A percentile compares a stretch with the other conserved stretches of the same genome.
Evolutionary conservation across 805 yeast species (phyloP).

Genomic region (Suhomyces sp.): DNA sequence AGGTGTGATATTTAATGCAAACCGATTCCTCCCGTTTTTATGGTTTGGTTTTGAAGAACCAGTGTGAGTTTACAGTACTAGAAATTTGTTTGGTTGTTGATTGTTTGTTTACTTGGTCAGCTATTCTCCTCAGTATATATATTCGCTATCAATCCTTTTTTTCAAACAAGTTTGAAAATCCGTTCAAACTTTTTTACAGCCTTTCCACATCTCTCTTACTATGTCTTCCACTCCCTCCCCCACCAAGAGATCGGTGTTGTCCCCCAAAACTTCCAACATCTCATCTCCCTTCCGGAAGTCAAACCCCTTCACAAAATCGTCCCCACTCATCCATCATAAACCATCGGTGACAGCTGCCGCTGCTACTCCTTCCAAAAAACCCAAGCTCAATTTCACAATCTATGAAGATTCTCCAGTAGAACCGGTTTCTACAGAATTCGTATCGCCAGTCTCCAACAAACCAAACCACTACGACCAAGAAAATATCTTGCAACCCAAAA

Average conservation of each 20-base stretch:
- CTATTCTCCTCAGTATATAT: no score
- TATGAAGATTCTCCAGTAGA: slow-evolving; percentile 18
- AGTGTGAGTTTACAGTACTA: no score
- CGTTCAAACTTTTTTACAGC: no score
- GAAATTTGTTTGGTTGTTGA: no score
- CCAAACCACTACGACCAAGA: slow-evolving; percentile 39
- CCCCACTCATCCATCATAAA: slow-evolving; percentile 4
- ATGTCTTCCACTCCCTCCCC: slow-evolving; percentile 15
- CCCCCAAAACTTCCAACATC: slow-evolving; percentile 23
- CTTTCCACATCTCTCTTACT: no score
- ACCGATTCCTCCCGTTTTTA: no score
- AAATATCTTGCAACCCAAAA: slow-evolving; percentile 38
- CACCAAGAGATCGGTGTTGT: slow-evolving; percentile 20
- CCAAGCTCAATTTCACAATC: slow-evolving; percentile 20
- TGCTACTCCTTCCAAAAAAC: slow-evolving; percentile 12
- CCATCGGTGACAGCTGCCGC: slow-evolving; percentile 1
- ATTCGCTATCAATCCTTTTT: no score
- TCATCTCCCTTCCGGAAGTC: slow-evolving; percentile 11
- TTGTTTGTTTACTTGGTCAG: no score
- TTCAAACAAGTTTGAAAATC: no score
- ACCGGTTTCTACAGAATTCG: slow-evolving; percentile 1
- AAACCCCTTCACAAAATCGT: slow-evolving; percentile 1
- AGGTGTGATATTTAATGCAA: no score
- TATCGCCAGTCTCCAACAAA: slow-evolving; percentile 14
- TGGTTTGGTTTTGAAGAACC: no score